Evolutionary conservation across 371 early-diverging fungal genomes (phyloP).

Genomic region (Apophysomyces ossiformis): DNA sequence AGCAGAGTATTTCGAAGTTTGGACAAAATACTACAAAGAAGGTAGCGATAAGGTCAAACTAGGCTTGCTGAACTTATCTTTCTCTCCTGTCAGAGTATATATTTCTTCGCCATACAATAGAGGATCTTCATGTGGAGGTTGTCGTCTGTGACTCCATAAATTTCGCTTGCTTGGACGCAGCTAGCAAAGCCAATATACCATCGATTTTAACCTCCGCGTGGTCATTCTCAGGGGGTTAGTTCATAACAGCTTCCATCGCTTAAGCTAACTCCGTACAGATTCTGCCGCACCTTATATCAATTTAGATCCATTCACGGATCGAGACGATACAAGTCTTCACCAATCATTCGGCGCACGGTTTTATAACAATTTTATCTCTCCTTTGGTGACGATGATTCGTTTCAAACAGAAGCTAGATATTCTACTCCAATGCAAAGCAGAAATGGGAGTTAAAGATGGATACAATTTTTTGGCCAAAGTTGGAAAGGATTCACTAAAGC

Average conservation of each 20-base stretch:
- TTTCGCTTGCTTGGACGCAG: conserved; percentile 16
- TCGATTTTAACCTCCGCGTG: conserved; percentile 5
- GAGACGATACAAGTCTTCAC: conserved; percentile 18
- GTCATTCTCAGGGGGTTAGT: neutral
- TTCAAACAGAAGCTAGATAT: neutral
- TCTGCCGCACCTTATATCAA: conserved; percentile 33
- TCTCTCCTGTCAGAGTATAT: no score
- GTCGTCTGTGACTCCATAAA: conserved; percentile 17
- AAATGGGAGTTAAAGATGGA: neutral
- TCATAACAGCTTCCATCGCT: no score
- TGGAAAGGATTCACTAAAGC: conserved; percentile 25
- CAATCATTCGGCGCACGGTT: conserved; percentile 20
- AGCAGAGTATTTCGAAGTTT: no score
- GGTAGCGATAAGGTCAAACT: no score
- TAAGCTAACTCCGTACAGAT: conserved; percentile 8
- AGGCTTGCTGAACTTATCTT: no score
- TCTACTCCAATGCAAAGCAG: neutral
- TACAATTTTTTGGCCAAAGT: neutral
- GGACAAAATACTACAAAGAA: no score
- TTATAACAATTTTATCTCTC: conserved; percentile 24
- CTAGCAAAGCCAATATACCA: neutral
- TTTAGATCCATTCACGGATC: neutral
- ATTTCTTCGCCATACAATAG: neutral
- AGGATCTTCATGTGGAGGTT: conserved; percentile 8
- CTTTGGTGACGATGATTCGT: neutral